A percentile compares a stretch with the other conserved stretches of the same genome.
phyloP scores from a whole-genome alignment of 1,284 basidiomycete species.

The Rhodotorula sp. region DNA sequence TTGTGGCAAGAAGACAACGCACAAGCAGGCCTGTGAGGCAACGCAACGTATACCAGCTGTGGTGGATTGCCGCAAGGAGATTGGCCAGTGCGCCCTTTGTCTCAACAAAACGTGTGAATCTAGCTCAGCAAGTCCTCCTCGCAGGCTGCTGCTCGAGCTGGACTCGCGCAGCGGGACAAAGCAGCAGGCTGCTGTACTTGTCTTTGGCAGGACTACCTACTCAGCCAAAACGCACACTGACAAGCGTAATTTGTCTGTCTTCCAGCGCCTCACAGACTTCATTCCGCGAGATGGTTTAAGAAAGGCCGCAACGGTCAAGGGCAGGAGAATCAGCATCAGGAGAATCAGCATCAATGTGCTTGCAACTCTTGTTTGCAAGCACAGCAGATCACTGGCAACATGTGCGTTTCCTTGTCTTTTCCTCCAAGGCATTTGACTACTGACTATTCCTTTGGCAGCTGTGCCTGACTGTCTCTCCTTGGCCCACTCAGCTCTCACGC shows the following conservation, averaged over 20 bases:
- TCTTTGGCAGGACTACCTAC: conserved; percentile 19
- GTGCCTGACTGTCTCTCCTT: not conserved
- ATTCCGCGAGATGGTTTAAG: conserved; percentile 15
- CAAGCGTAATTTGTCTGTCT: not conserved
- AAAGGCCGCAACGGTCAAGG: conserved; percentile 38
- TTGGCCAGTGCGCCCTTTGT: conserved; percentile 67
- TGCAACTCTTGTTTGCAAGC: not conserved
- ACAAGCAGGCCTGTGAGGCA: conserved; percentile 69
- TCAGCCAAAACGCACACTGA: not conserved
- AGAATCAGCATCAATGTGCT: conserved; percentile 44
- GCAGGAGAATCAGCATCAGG: too few relatives aligned
- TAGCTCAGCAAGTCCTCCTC: not conserved
- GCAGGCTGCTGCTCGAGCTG: conserved; percentile 24
- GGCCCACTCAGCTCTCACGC: conserved; percentile 52
- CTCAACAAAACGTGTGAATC: not conserved
- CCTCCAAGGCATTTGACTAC: not conserved
- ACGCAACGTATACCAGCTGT: conserved; percentile 67
- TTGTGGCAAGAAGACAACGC: conserved; percentile 66
- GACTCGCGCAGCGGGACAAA: conserved; percentile 4
- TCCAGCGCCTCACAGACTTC: conserved; percentile 23
- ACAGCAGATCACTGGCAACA: too few relatives aligned
- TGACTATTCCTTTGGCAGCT: too few relatives aligned
- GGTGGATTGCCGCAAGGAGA: conserved; percentile 62
- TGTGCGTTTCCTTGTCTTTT: not conserved
- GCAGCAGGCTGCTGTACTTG: conserved; percentile 18